Percentiles rank a stretch among this genome's conserved stretches.
Evolutionary conservation across 352 stramenopile genomes (phyloP).

Genomic region (Thalassiosira sp.): DNA sequence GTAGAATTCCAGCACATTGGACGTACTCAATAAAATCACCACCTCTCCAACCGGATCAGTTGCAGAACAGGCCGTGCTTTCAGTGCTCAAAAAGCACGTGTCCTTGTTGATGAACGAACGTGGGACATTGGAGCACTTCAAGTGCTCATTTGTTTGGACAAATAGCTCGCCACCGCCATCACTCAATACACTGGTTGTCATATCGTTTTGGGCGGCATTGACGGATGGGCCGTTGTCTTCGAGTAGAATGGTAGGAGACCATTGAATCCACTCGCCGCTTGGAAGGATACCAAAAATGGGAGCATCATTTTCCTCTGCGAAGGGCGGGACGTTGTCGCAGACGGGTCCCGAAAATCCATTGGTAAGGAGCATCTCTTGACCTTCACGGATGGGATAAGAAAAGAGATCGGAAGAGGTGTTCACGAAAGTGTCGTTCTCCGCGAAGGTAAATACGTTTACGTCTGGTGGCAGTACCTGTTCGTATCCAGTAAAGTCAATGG

Average conservation of each 20-base stretch:
- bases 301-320: constrained; percentile 40
- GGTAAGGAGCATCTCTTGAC: constrained; percentile 44
- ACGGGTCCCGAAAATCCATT: constrained; percentile 29
- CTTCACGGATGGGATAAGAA: constrained; percentile 18
- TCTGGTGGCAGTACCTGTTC: constrained; percentile 49
- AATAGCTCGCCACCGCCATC: constrained; percentile 43
- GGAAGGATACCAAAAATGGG: constrained; percentile 52
- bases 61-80: constrained; percentile 33
- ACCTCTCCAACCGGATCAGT: constrained; percentile 21
- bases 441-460: constrained; percentile 36
- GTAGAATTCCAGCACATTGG: constrained; percentile 34
- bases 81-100: constrained; percentile 52
- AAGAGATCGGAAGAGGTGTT: constrained; percentile 42
- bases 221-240: constrained; percentile 55
- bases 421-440: constrained; percentile 25
- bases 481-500: constrained; percentile 53
- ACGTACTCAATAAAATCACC: constrained; percentile 32
- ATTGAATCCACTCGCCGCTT: constrained; percentile 48
- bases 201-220: constrained; percentile 21
- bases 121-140: constrained; percentile 58
- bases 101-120: constrained; percentile 62
- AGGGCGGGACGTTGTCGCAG: constrained; percentile 44
- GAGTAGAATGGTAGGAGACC: constrained; percentile 38
- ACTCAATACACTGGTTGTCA: constrained; percentile 24
- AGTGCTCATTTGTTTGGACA: constrained; percentile 22